Evolutionary conservation across 306 rosid genomes (phyloP), one percentile per base, ranked within the genome.

Genomic region (Boehmeria nivea): DNA sequence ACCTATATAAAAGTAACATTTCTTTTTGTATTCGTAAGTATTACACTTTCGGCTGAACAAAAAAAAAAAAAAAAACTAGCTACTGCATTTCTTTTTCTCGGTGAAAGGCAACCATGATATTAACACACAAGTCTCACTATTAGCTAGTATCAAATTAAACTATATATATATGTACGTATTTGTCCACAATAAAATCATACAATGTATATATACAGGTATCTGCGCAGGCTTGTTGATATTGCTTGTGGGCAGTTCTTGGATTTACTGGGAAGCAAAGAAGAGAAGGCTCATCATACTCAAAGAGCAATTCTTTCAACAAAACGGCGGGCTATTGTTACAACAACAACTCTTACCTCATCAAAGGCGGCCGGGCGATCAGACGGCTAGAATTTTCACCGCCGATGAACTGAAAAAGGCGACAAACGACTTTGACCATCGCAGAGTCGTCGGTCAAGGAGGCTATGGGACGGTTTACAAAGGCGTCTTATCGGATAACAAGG

Each of bases 391-490:
- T 8, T 67, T 42, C n/a, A 67, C 60, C 18, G 50, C 47, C 2
- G 72, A 67, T 1, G 72, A 59, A 12, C 54, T 67, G 5, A 33
- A 21, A 2, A 50, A n/a, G 43, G 72, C 72, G 11, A 59, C 72
- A 6, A 51, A 58, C 16, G 59, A 67, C 3, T 67, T 25, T 13
- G 54, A 59, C 2, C 4, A 27, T 0, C 27, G 46, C 2, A 67
- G 43, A 39, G 20, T 67, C 4, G 31, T 67, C 11, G 72, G 72
- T n/a, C 72, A 51, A 43, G 72, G 72, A 27, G 72, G 60, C 1
- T 21, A 59, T 23, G 72, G 60, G 11, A 67, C 66, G 3, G 60
- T 67, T 22, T 58, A 67, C 65, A 58, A 59, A n/a, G 72, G 72
- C 8, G 45, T 67, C 0, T 8, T 67, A 10, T 1, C 60, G 28